Evolutionary conservation across 192 early-diverging fungal genomes (phyloP).

Genomic region (Entrophospora sp.): DNA sequence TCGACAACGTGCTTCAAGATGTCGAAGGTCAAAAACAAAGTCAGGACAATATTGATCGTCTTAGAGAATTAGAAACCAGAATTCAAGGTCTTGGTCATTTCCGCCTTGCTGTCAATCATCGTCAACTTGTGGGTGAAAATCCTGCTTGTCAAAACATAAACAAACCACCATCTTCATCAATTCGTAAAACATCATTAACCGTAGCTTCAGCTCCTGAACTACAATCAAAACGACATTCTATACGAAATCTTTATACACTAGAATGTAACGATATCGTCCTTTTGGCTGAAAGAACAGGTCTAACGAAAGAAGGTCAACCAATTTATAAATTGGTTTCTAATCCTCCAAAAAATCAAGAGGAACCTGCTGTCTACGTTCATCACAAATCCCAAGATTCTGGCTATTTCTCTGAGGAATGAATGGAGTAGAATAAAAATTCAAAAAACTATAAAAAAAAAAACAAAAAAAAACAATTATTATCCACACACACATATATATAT

Average conservation of each 20-base stretch:
- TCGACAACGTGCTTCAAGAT: conserved; percentile 20
- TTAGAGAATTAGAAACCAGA: conserved; percentile 18
- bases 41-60: conserved; percentile 22
- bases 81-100: conserved; percentile 21
- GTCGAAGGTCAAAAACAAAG: conserved; percentile 24
- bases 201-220: neutral
- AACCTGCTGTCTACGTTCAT: neutral
- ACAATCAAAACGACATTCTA: conserved; percentile 14
- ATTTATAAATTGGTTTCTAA: conserved; percentile 5
- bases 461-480: too few species aligned
- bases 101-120: conserved; percentile 11
- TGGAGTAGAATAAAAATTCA: too few species aligned
- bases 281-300: conserved; percentile 15
- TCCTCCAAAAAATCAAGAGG: conserved; percentile 2
- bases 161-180: conserved; percentile 16
- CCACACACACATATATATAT: too few species aligned
- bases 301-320: neutral
- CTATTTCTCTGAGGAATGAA: neutral
- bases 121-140: conserved; percentile 3
- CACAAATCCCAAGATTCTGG: conserved; percentile 17
- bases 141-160: conserved; percentile 13
- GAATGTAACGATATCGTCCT: conserved; percentile 23
- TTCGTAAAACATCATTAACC: conserved; percentile 16
- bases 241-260: conserved; percentile 21
- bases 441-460: too few species aligned